Evolutionary conservation across 169 alveolate genomes (phyloP).

Genomic region (Plasmodium vinckei): DNA sequence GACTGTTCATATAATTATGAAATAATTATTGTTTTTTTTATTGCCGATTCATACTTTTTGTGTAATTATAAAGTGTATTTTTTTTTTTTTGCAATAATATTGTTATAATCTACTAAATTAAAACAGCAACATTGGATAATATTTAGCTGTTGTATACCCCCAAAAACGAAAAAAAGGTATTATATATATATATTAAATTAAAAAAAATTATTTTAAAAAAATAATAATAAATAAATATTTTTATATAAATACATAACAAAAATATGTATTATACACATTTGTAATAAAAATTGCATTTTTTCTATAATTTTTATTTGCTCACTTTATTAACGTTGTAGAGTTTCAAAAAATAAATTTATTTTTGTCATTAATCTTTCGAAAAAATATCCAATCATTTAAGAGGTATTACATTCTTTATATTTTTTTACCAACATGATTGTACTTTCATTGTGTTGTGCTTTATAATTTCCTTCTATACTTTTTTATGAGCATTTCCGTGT

Average conservation of each 20-base stretch:
- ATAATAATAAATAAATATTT: too few species aligned
- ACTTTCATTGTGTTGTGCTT: too few species aligned
- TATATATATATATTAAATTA: background rate
- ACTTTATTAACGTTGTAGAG: too few species aligned
- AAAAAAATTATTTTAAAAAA: background rate
- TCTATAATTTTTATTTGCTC: too few species aligned
- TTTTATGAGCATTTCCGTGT: background rate
- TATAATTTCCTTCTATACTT: background rate
- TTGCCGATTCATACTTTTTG: background rate
- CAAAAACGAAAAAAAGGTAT: background rate
- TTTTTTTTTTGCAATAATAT: background rate
- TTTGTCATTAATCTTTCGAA: background rate
- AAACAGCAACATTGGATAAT: conserved; percentile 1
- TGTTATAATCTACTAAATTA: background rate
- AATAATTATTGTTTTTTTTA: conserved; percentile 3
- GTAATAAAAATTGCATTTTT: too few species aligned
- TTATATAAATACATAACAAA: too few species aligned
- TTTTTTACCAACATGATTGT: too few species aligned
- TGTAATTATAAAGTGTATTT: conserved; percentile 11
- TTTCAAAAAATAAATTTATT: background rate
- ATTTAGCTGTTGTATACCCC: background rate
- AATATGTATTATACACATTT: too few species aligned
- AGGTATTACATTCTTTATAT: too few species aligned
- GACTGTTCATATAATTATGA: conserved; percentile 42
- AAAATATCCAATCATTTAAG: background rate